Evolutionary conservation across 164 flowering plant genomes (phyloP).

Genomic region (Brasenia schreberi): DNA sequence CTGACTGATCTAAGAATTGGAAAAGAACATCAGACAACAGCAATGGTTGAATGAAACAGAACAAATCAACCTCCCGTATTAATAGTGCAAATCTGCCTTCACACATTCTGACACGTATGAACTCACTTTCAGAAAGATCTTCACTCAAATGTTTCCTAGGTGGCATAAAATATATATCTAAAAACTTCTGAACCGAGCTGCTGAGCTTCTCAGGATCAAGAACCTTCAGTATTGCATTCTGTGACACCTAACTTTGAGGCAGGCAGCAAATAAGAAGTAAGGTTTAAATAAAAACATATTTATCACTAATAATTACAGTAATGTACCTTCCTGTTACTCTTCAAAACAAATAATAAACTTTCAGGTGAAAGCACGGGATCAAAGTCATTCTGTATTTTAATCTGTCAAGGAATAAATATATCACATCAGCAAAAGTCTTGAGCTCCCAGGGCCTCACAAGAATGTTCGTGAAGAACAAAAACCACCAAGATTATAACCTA

Average conservation of each 20-base stretch:
- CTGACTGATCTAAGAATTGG: neutral
- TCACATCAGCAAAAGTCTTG: neutral
- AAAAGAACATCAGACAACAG: conserved; percentile 2
- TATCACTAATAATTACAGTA: neutral
- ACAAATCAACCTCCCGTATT: conserved; percentile 73
- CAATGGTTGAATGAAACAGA: no score
- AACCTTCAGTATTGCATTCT: conserved; percentile 74
- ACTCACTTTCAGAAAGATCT: conserved; percentile 78
- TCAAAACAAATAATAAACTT: conserved; percentile 91
- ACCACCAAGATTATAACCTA: no score
- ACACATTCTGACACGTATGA: conserved; percentile 93
- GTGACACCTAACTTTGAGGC: conserved; percentile 46
- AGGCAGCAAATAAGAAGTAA: neutral
- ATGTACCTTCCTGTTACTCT: conserved; percentile 85
- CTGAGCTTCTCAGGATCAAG: conserved; percentile 79
- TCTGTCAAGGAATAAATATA: conserved; percentile 29
- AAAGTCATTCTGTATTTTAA: conserved; percentile 96
- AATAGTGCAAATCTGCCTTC: conserved; percentile 96
- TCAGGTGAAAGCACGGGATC: conserved; percentile 99
- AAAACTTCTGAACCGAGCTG: conserved; percentile 85
- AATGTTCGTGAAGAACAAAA: no score
- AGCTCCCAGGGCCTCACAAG: no score
- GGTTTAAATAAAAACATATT: conserved; percentile 2
- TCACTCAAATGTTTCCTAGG: conserved; percentile 76
- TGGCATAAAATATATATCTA: conserved; percentile 76